Percentiles rank a stretch among this genome's conserved stretches.
These are phyloP conservation scores for Kodamaea laetipori DNA, from an alignment of 805 yeast genomes.

Conservation along the genomic window DNA sequence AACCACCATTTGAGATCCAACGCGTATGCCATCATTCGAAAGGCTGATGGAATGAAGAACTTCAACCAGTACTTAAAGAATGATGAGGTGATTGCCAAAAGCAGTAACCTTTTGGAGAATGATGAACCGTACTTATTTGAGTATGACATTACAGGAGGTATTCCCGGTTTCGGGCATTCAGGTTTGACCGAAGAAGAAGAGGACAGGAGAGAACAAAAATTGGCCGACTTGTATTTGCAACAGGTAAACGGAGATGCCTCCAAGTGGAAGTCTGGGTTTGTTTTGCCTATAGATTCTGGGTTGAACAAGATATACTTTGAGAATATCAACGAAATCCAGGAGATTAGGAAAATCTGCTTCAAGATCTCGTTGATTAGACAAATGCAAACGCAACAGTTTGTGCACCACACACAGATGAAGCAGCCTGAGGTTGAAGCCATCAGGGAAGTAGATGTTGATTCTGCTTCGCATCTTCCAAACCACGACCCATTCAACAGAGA, in stretches of 20 bases:
- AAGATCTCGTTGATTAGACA: conserved; percentile 85
- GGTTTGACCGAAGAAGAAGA: conserved; percentile 53
- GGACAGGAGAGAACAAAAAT: conserved; percentile 36
- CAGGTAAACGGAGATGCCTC: conserved; percentile 28
- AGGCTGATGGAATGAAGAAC: conserved; percentile 66
- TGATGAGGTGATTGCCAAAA: conserved; percentile 43
- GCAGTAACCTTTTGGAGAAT: conserved; percentile 49
- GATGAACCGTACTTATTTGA: conserved; percentile 73
- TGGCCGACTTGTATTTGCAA: conserved; percentile 37
- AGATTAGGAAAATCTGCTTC: conserved; percentile 82
- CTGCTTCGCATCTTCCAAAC: conserved; percentile 70
- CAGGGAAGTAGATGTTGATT: conserved; percentile 75
- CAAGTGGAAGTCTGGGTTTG: conserved; percentile 30
- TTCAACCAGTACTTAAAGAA: conserved; percentile 48
- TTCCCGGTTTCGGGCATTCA: conserved; percentile 63
- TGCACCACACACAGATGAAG: conserved; percentile 72
- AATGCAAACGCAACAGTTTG: conserved; percentile 80
- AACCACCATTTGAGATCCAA: conserved; percentile 60
- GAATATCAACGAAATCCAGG: conserved; percentile 81
- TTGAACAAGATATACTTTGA: conserved; percentile 59
- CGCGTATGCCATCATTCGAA: conserved; percentile 69
- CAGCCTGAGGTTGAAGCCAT: conserved; percentile 67
- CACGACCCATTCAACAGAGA: conserved; percentile 63
- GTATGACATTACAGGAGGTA: conserved; percentile 79
- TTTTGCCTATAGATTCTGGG: conserved; percentile 50